These are phyloP conservation scores for Boletus insuetus DNA, from an alignment of 768 basidiomycete genomes.

Conservation along the genomic window DNA sequence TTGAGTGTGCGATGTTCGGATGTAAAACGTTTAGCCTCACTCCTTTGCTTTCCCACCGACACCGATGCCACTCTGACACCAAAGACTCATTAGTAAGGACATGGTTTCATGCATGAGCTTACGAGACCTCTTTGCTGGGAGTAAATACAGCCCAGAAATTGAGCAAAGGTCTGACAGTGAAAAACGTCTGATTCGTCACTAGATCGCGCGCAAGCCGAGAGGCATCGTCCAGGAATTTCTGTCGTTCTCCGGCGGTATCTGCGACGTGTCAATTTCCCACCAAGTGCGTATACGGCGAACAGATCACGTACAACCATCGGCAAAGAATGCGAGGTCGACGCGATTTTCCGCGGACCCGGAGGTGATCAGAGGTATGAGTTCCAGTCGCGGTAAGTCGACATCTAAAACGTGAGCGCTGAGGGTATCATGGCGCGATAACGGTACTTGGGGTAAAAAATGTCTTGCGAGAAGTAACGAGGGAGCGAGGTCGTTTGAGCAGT, in stretches of 20 bases:
- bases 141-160: constrained; percentile 83
- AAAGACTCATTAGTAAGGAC: constrained; percentile 9
- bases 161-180: constrained; percentile 69
- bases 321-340: constrained; percentile 73
- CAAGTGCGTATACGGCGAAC: not conserved
- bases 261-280: not conserved
- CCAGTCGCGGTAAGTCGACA: constrained; percentile 41
- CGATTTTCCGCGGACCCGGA: constrained; percentile 66
- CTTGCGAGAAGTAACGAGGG: not conserved
- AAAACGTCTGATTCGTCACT: constrained; percentile 71
- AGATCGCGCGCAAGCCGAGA: constrained; percentile 64
- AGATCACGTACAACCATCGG: constrained; percentile 64
- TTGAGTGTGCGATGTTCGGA: constrained; percentile 1
- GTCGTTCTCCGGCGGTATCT: constrained; percentile 58
- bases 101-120: constrained; percentile 20
- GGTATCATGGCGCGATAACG: constrained; percentile 3
- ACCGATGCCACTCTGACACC: constrained; percentile 62
- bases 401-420: not conserved
- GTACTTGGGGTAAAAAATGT: constrained; percentile 6
- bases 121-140: constrained; percentile 63
- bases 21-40: constrained; percentile 35
- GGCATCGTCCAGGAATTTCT: constrained; percentile 67
- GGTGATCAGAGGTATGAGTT: constrained; percentile 53
- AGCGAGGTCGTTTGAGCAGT: constrained; percentile 25
- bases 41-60: constrained; percentile 65